Evolutionary conservation across 2,329 filamentous ascomycete species (phyloP).

Genomic region (Phoma sp.): DNA sequence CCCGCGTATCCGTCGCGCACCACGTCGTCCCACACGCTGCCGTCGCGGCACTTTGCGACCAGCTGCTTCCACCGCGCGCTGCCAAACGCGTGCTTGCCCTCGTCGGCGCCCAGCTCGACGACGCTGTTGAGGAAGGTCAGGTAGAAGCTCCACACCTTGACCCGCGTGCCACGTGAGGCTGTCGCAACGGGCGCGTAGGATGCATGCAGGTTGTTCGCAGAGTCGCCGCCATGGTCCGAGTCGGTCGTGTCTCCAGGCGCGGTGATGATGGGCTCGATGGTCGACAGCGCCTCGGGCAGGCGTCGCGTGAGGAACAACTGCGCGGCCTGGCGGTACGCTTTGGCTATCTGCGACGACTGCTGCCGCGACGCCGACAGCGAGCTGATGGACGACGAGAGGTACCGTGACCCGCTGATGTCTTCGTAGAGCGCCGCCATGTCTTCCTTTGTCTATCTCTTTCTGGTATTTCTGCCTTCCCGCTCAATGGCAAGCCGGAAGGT

Average conservation of each 20-base stretch:
- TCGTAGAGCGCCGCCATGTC: constrained; percentile 56
- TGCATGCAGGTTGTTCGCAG: constrained; percentile 26
- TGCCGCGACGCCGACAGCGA: constrained; percentile 72
- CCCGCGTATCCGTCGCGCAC: constrained; percentile 86
- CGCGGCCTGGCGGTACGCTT: constrained; percentile 91
- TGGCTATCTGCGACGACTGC: constrained; percentile 77
- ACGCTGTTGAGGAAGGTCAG: constrained; percentile 91
- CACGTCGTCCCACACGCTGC: constrained; percentile 93
- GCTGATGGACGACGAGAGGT: constrained; percentile 71
- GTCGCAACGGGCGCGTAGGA: constrained; percentile 73
- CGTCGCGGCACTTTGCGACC: constrained; percentile 83
- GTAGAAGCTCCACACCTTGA: constrained; percentile 98
- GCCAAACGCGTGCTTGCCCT: constrained; percentile 89
- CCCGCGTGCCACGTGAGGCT: constrained; percentile 80
- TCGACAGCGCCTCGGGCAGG: constrained; percentile 85
- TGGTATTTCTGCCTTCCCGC: not conserved
- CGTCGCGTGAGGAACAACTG: constrained; percentile 94
- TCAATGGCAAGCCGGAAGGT: too few species aligned
- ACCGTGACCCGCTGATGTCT: constrained; percentile 62
- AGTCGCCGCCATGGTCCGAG: constrained; percentile 4
- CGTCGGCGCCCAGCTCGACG: constrained; percentile 84
- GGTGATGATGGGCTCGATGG: constrained; percentile 81
- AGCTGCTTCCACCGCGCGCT: constrained; percentile 82
- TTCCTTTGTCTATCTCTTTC: too few species aligned
- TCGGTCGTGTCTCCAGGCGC: constrained; percentile 50